Conservation (phyloP, 352 stramenopile genomes). For the Globisporangium lucens region DNA sequence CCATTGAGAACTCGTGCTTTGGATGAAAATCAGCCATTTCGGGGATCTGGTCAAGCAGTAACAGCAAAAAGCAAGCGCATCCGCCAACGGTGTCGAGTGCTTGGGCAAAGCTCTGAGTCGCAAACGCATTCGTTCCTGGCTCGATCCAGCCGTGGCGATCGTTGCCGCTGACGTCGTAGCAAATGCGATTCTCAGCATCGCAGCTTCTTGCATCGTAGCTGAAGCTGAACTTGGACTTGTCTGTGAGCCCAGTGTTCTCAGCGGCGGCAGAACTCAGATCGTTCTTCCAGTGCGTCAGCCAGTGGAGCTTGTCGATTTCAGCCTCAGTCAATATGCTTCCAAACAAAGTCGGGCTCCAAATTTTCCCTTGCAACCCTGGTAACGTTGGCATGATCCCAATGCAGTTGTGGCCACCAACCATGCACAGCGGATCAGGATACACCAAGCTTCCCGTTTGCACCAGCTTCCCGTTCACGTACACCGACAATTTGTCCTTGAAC, state of each 20-base stretch:
- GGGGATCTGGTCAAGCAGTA: conserved; percentile 73
- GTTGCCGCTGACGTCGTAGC: conserved; percentile 75
- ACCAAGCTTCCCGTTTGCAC: conserved; percentile 62
- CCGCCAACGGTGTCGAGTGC: conserved; percentile 69
- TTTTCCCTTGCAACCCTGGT: conserved; percentile 52
- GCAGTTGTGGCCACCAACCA: conserved; percentile 67
- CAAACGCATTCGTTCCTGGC: conserved; percentile 52
- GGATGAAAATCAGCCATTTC: conserved; percentile 80
- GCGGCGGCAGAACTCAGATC: conserved; percentile 53
- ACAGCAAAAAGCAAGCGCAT: conserved; percentile 63
- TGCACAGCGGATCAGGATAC: conserved; percentile 69
- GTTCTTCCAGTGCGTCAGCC: conserved; percentile 75
- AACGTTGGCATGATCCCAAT: conserved; percentile 59
- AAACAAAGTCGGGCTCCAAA: conserved; percentile 81
- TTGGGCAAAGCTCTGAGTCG: conserved; percentile 62
- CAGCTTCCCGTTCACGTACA: conserved; percentile 62
- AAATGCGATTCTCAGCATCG: conserved; percentile 45
- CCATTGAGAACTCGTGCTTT: conserved; percentile 59
- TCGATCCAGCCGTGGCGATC: conserved; percentile 71
- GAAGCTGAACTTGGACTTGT: conserved; percentile 83
- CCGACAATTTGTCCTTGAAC: conserved; percentile 82
- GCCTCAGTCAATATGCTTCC: conserved; percentile 52
- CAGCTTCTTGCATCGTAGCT: conserved; percentile 77
- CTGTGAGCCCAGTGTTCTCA: conserved; percentile 54
- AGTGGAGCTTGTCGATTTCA: conserved; percentile 72